These are phyloP conservation scores for Boletus speciosus DNA, from an alignment of 768 basidiomycete species.

Conservation along the genomic window DNA sequence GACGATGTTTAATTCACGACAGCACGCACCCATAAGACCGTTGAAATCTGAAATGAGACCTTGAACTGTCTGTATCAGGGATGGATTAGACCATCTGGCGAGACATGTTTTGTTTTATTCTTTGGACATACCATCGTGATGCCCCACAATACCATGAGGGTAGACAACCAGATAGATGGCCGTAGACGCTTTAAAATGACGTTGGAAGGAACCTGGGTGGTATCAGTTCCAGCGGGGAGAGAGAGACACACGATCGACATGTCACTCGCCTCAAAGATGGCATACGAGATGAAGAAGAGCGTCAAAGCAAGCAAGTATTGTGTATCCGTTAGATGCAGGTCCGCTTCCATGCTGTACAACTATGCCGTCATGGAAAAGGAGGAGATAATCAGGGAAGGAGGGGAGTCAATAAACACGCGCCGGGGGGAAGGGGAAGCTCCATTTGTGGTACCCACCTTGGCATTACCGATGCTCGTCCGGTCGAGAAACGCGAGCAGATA, in stretches of 20 bases:
- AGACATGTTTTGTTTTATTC: background rate
- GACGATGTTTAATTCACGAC: background rate
- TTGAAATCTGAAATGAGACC: constrained; percentile 65
- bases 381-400: background rate
- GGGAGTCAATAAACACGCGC: background rate
- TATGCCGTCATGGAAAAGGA: constrained; percentile 20
- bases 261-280: constrained; percentile 58
- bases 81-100: background rate
- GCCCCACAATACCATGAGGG: constrained; percentile 73
- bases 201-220: constrained; percentile 60
- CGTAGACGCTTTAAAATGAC: constrained; percentile 68
- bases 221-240: background rate
- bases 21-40: constrained; percentile 58
- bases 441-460: constrained; percentile 10
- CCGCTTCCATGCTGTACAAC: constrained; percentile 60
- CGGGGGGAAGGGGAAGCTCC: background rate
- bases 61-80: constrained; percentile 57
- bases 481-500: constrained; percentile 74
- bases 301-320: constrained; percentile 67
- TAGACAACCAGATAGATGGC: constrained; percentile 74
- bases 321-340: constrained; percentile 58
- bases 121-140: constrained; percentile 57
- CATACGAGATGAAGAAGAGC: constrained; percentile 59
- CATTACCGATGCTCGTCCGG: constrained; percentile 52
- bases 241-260: background rate